Conservation (phyloP, 345 rosid genomes). For the Abelmoschus esculentus region DNA sequence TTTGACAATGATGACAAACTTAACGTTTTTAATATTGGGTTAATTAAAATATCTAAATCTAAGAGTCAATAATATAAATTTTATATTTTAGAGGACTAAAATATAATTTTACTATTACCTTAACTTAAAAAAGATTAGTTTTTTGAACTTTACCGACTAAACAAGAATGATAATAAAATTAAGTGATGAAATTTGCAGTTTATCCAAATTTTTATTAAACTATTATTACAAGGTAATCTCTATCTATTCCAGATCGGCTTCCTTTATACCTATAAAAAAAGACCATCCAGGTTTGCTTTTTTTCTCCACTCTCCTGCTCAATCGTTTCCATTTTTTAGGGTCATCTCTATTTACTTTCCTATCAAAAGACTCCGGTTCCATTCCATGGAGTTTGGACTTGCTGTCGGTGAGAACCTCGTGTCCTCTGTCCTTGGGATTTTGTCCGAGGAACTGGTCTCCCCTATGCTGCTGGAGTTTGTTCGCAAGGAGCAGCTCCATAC, state of each 20-base stretch:
- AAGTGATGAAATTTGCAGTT: too few relatives aligned
- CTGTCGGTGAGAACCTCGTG: background rate
- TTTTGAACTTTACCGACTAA: too few relatives aligned
- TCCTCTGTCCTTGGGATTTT: background rate
- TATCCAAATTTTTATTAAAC: too few relatives aligned
- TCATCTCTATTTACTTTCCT: background rate
- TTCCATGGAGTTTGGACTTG: background rate
- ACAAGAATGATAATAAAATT: too few relatives aligned
- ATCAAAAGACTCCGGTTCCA: background rate
- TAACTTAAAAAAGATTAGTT: too few relatives aligned
- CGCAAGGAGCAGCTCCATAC: background rate
- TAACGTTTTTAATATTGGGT: too few relatives aligned
- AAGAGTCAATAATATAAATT: too few relatives aligned
- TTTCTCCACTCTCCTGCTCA: background rate
- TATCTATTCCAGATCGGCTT: background rate
- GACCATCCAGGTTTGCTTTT: background rate
- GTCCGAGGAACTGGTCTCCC: background rate
- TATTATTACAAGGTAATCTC: too few relatives aligned
- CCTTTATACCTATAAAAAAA: background rate
- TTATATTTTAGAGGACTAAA: too few relatives aligned
- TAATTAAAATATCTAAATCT: too few relatives aligned
- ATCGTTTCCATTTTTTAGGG: background rate
- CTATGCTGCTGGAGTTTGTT: background rate
- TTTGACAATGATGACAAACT: too few relatives aligned
- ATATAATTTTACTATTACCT: too few relatives aligned